Conservation (phyloP, 2,329 filamentous ascomycete genomes). For the Macrophomina pseudophaseolina region DNA sequence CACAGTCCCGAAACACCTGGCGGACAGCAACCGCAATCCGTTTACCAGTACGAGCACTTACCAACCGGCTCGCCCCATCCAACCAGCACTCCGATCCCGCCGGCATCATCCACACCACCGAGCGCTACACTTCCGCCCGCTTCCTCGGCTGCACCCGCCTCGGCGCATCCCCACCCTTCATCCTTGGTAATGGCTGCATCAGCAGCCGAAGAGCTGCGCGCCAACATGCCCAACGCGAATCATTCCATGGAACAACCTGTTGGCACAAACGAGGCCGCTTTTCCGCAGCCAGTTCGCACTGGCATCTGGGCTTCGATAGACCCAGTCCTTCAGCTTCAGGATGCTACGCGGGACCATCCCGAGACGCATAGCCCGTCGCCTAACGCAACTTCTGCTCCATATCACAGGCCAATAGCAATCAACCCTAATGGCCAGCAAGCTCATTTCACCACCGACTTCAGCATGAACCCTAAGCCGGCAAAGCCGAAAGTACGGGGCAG, state of each 20-base stretch:
- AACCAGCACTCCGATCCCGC: slow-evolving; percentile 8
- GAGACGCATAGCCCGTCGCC: slow-evolving; percentile 26
- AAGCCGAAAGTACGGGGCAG: slow-evolving; percentile 58
- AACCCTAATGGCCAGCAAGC: slow-evolving; percentile 35
- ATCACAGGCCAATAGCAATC: slow-evolving; percentile 46
- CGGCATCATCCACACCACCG: slow-evolving; percentile 15
- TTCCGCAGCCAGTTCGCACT: slow-evolving; percentile 38
- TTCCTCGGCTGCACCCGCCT: slow-evolving; percentile 36
- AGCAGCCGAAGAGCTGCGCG: slow-evolving; percentile 44
- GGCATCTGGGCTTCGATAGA: slow-evolving; percentile 28
- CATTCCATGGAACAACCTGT: slow-evolving; percentile 40
- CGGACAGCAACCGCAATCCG: slow-evolving; percentile 31
- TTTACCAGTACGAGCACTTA: slow-evolving; percentile 48
- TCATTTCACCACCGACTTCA: slow-evolving; percentile 47
- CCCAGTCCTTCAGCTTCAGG: slow-evolving; percentile 36
- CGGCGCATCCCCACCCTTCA: slow-evolving; percentile 40
- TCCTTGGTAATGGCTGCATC: slow-evolving; percentile 48
- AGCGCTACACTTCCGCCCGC: slow-evolving; percentile 21
- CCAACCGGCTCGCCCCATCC: slow-evolving; percentile 41
- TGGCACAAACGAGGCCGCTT: slow-evolving; percentile 43
- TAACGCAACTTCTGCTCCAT: slow-evolving; percentile 28
- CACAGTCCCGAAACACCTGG: slow-evolving; percentile 5
- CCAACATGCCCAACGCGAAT: slow-evolving; percentile 40
- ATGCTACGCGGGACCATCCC: slow-evolving; percentile 38
- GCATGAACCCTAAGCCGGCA: slow-evolving; percentile 45